These are phyloP conservation scores for Oleoguttula mirabilis DNA, from an alignment of 495 filamentous ascomycete genomes.

Conservation along the genomic window DNA sequence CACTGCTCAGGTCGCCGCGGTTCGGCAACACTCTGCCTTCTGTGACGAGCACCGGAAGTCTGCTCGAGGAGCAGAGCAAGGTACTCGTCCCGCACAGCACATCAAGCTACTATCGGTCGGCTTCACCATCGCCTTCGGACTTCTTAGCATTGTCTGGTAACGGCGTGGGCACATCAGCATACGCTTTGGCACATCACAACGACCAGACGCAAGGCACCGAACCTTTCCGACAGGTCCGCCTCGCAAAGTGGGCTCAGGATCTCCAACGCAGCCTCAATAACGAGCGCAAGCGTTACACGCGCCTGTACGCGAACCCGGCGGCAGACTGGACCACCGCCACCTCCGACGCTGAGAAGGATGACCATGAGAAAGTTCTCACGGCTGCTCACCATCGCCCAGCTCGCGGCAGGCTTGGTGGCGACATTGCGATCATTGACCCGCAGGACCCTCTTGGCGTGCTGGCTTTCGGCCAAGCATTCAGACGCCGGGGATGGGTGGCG, in stretches of 20 bases:
- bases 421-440: slow-evolving; percentile 33
- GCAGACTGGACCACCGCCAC: slow-evolving; percentile 54
- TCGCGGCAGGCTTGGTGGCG: slow-evolving; percentile 16
- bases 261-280: slow-evolving; percentile 72
- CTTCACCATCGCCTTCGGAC: slow-evolving; percentile 17
- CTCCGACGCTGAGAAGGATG: slow-evolving; percentile 11
- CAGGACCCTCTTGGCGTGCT: slow-evolving; percentile 69
- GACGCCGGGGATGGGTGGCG: slow-evolving; percentile 51
- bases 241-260: slow-evolving; percentile 84
- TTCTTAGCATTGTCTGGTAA: slow-evolving; percentile 13
- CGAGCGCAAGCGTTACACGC: slow-evolving; percentile 66
- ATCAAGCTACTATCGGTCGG: slow-evolving; percentile 25
- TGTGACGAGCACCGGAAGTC: slow-evolving; percentile 14
- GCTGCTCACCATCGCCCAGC: background rate
- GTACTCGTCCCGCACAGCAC: slow-evolving; percentile 25
- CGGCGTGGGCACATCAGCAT: slow-evolving; percentile 36
- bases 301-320: slow-evolving; percentile 38
- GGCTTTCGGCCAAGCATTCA: slow-evolving; percentile 55
- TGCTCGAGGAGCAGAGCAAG: slow-evolving; percentile 20
- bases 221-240: slow-evolving; percentile 59
- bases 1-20: slow-evolving; percentile 1
- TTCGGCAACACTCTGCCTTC: slow-evolving; percentile 10
- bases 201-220: slow-evolving; percentile 64
- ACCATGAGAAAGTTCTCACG: slow-evolving; percentile 4
- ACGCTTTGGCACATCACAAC: slow-evolving; percentile 57